phyloP scores from a whole-genome alignment of 768 basidiomycete genomes.

The Leccinum truebloodii region DNA sequence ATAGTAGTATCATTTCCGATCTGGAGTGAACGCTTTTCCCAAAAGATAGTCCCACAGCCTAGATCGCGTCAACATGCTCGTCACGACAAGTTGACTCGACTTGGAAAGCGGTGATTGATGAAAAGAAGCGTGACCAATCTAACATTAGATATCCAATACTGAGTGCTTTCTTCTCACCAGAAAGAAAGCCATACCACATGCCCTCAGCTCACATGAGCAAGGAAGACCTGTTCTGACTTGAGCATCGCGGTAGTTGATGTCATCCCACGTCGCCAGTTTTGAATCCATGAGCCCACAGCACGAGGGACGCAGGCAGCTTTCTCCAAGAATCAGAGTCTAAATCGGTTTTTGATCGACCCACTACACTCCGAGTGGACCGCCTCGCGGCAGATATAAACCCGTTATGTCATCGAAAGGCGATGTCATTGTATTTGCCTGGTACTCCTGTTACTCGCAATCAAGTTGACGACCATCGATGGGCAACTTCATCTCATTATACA shows the following conservation, averaged over 20 bases:
- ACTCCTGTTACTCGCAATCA: too few relatives aligned
- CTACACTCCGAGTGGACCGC: not conserved
- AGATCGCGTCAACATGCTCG: constrained; percentile 8
- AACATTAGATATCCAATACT: not conserved
- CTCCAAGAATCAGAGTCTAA: not conserved
- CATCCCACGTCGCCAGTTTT: not conserved
- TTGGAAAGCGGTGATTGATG: constrained; percentile 5
- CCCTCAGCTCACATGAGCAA: constrained; percentile 14
- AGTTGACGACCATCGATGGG: not conserved
- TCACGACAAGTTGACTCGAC: constrained; percentile 14
- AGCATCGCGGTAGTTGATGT: constrained; percentile 6
- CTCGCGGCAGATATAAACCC: not conserved
- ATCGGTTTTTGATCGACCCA: not conserved
- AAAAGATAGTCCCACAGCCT: constrained; percentile 4
- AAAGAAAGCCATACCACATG: constrained; percentile 8
- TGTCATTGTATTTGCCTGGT: too few relatives aligned
- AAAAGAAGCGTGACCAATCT: constrained; percentile 15
- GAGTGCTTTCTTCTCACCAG: not conserved
- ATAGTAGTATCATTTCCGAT: constrained; percentile 9
- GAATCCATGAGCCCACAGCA: constrained; percentile 7
- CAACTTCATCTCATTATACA: not conserved
- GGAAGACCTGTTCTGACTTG: not conserved
- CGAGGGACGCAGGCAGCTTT: not conserved
- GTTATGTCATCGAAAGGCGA: not conserved
- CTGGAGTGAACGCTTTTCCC: not conserved